These are phyloP conservation scores for Sporobolomyces phaffii DNA, from an alignment of 768 basidiomycete genomes.

Conservation along the genomic window DNA sequence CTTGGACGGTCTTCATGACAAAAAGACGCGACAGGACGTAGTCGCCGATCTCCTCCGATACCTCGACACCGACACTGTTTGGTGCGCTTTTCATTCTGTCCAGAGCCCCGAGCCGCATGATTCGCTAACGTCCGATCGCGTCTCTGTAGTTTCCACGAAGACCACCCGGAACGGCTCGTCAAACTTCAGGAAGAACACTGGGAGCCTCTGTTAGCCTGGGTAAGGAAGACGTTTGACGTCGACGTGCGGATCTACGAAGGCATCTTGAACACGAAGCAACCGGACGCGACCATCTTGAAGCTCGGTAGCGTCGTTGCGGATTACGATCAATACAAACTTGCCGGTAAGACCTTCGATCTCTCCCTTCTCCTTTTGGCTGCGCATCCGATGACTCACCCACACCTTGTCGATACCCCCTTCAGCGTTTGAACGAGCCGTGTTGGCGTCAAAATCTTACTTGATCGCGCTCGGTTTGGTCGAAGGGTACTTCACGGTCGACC, in stretches of 20 bases:
- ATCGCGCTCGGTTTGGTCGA: conserved; percentile 78
- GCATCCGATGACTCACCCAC: not conserved
- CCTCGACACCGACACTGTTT: conserved; percentile 89
- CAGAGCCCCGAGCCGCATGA: not conserved
- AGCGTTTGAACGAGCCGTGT: conserved; percentile 88
- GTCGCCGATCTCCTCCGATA: conserved; percentile 68
- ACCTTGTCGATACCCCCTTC: not conserved
- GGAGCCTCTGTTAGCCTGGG: conserved; percentile 81
- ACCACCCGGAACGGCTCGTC: conserved; percentile 62
- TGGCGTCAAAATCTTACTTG: conserved; percentile 82
- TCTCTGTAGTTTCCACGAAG: conserved; percentile 78
- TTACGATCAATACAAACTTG: conserved; percentile 79
- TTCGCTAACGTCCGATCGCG: not conserved
- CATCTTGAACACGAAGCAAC: conserved; percentile 64
- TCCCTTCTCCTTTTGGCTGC: too few species aligned
- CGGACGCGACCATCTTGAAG: conserved; percentile 60
- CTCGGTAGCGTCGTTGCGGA: conserved; percentile 56
- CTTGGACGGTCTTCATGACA: conserved; percentile 66
- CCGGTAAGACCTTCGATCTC: conserved; percentile 61
- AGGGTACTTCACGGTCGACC: conserved; percentile 67
- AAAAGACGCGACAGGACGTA: conserved; percentile 58
- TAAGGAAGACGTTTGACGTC: conserved; percentile 59
- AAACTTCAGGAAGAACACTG: conserved; percentile 74
- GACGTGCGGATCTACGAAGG: conserved; percentile 66
- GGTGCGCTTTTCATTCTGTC: conserved; percentile 51